phyloP scores from a whole-genome alignment of 2,329 filamentous ascomycete species.

The Neonectria coccinea region DNA sequence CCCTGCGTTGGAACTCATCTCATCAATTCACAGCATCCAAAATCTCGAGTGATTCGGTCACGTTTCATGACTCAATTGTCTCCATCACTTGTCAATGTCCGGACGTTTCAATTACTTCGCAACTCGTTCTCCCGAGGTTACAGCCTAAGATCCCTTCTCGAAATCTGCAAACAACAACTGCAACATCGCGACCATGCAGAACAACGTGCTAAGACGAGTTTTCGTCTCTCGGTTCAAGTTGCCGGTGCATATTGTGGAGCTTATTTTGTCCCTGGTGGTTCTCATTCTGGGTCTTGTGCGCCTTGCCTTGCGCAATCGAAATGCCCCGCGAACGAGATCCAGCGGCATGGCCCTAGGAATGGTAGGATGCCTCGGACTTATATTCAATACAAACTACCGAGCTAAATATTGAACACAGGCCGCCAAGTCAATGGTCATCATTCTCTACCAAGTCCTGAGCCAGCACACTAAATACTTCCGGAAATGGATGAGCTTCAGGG shows the following conservation, averaged over 20 bases:
- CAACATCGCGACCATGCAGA: background rate
- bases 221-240: constrained; percentile 5
- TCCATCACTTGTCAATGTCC: background rate
- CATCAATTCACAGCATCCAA: background rate
- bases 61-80: background rate
- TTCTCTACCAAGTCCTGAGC: constrained; percentile 7
- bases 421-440: constrained; percentile 10
- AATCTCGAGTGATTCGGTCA: background rate
- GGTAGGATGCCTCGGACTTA: background rate
- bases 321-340: constrained; percentile 13
- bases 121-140: background rate
- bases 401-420: background rate
- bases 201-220: background rate
- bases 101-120: background rate
- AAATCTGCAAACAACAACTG: background rate
- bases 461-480: constrained; percentile 12
- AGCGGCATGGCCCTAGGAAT: constrained; percentile 13
- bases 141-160: background rate
- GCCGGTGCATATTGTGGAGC: constrained; percentile 10
- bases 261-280: constrained; percentile 6
- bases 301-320: constrained; percentile 10
- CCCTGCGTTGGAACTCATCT: background rate
- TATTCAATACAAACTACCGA: background rate
- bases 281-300: constrained; percentile 9
- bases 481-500: constrained; percentile 14